Conservation (phyloP, 805 yeast species). For the Danielia reshetovae region DNA sequence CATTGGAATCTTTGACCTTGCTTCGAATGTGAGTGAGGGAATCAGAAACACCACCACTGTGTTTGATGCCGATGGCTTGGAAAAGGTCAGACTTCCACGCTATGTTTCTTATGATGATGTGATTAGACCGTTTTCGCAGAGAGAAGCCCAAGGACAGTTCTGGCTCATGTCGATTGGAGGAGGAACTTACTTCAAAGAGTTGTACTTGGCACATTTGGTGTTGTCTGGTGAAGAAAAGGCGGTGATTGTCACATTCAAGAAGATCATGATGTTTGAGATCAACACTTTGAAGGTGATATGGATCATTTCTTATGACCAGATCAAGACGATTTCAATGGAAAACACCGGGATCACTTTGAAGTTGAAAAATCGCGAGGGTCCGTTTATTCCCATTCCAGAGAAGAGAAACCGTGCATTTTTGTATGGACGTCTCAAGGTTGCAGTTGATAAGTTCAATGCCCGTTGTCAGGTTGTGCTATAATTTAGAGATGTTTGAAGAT, state of each 20-base stretch:
- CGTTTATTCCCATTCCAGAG: slow-evolving; percentile 79
- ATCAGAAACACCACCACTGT: slow-evolving; percentile 89
- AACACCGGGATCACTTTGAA: slow-evolving; percentile 72
- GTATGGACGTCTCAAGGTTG: slow-evolving; percentile 70
- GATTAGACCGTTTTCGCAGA: slow-evolving; percentile 66
- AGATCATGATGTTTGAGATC: slow-evolving; percentile 65
- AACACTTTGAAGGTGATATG: slow-evolving; percentile 62
- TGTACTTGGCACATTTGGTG: slow-evolving; percentile 80
- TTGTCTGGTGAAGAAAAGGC: slow-evolving; percentile 77
- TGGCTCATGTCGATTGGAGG: slow-evolving; percentile 85
- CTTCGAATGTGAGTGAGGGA: slow-evolving; percentile 90
- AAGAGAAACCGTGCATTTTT: slow-evolving; percentile 57
- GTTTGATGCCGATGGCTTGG: slow-evolving; percentile 73
- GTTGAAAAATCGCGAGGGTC: slow-evolving; percentile 42
- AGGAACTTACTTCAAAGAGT: slow-evolving; percentile 68
- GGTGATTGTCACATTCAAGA: slow-evolving; percentile 68
- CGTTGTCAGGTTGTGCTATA: slow-evolving; percentile 49
- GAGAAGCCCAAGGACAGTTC: slow-evolving; percentile 92
- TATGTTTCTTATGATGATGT: slow-evolving; percentile 66
- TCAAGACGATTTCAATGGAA: slow-evolving; percentile 72
- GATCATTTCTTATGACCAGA: slow-evolving; percentile 61
- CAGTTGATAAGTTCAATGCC: slow-evolving; percentile 78
- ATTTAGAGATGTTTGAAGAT: slow-evolving; percentile 5
- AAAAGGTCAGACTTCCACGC: slow-evolving; percentile 80
- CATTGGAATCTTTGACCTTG: slow-evolving; percentile 88